phyloP scores from a whole-genome alignment of 169 alveolate species.

The Besnoitia besnoiti region DNA sequence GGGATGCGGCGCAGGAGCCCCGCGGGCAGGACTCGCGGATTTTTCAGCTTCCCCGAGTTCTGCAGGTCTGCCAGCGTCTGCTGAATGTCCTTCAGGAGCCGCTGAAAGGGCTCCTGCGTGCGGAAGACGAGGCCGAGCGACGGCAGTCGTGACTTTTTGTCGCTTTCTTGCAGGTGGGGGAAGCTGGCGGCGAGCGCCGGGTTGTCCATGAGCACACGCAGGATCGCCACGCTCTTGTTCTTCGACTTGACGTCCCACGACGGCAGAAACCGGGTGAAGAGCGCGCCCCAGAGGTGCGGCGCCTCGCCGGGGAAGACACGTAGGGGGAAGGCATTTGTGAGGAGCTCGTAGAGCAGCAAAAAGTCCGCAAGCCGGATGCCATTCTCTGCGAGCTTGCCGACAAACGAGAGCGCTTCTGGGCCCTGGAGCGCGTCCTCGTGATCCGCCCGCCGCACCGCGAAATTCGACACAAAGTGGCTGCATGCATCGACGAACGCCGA shows the following conservation, averaged over 20 bases:
- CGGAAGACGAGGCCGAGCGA: conserved; percentile 64
- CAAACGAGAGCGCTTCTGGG: conserved; percentile 44
- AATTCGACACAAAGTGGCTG: conserved; percentile 51
- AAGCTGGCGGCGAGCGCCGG: conserved; percentile 66
- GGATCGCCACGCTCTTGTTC: conserved; percentile 65
- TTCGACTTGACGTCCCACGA: conserved; percentile 69
- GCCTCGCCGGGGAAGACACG: conserved; percentile 73
- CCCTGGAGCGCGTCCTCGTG: conserved; percentile 62
- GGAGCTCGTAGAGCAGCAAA: conserved; percentile 71
- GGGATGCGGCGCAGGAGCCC: conserved; percentile 38
- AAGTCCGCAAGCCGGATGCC: conserved; percentile 65
- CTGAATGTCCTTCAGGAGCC: conserved; percentile 61
- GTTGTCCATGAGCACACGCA: conserved; percentile 65
- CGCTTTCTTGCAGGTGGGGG: conserved; percentile 58
- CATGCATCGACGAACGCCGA: conserved; percentile 55
- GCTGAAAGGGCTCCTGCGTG: conserved; percentile 71
- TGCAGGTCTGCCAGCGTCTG: not conserved
- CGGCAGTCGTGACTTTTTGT: conserved; percentile 37
- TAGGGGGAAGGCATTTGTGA: conserved; percentile 69
- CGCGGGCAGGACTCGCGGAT: conserved; percentile 21
- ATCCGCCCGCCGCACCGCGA: conserved; percentile 40
- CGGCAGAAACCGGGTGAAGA: conserved; percentile 73
- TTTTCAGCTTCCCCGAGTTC: conserved; percentile 28
- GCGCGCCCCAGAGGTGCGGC: conserved; percentile 73
- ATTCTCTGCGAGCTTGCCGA: conserved; percentile 25